These are phyloP conservation scores for Colletotrichum chrysophilum DNA, from an alignment of 2,329 filamentous ascomycete genomes.

Conservation along the genomic window DNA sequence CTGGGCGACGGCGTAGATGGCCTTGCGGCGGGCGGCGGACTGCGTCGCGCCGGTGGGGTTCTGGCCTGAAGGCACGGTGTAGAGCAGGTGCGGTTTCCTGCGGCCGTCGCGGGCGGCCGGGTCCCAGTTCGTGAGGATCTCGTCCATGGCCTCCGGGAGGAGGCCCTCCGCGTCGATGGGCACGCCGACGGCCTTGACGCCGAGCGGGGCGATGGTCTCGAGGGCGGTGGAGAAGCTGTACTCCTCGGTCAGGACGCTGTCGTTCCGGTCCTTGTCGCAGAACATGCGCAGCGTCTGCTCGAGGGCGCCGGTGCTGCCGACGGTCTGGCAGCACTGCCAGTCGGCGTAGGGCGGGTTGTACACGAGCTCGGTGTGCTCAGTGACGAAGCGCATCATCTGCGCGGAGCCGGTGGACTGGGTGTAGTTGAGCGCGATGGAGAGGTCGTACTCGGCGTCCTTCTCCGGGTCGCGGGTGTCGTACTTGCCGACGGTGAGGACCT, in stretches of 20 bases:
- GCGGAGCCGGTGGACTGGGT: conserved; percentile 85
- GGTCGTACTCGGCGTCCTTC: conserved; percentile 61
- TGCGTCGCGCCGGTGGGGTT: conserved; percentile 92
- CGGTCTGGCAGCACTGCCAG: conserved; percentile 84
- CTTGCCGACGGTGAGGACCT: conserved; percentile 74
- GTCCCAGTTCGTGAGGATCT: conserved; percentile 57
- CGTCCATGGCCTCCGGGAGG: conserved; percentile 56
- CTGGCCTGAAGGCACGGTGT: conserved; percentile 77
- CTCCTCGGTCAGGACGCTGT: conserved; percentile 85
- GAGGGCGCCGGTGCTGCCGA: conserved; percentile 85
- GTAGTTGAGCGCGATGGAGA: conserved; percentile 92
- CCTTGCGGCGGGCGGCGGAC: conserved; percentile 67
- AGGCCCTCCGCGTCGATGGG: conserved; percentile 60
- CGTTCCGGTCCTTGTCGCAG: conserved; percentile 69
- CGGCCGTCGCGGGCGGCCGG: conserved; percentile 45
- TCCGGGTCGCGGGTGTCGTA: conserved; percentile 71
- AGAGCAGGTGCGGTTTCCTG: conserved; percentile 60
- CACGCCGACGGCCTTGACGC: conserved; percentile 56
- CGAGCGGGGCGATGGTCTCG: conserved; percentile 61
- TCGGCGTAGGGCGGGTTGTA: conserved; percentile 87
- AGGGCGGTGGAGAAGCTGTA: conserved; percentile 84
- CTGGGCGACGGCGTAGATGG: conserved; percentile 78
- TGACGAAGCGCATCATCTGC: conserved; percentile 88
- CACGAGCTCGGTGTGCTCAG: conserved; percentile 93
- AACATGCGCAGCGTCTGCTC: conserved; percentile 88